phyloP scores from a whole-genome alignment of 345 rosid genomes.

The Gossypium ekmanianum region DNA sequence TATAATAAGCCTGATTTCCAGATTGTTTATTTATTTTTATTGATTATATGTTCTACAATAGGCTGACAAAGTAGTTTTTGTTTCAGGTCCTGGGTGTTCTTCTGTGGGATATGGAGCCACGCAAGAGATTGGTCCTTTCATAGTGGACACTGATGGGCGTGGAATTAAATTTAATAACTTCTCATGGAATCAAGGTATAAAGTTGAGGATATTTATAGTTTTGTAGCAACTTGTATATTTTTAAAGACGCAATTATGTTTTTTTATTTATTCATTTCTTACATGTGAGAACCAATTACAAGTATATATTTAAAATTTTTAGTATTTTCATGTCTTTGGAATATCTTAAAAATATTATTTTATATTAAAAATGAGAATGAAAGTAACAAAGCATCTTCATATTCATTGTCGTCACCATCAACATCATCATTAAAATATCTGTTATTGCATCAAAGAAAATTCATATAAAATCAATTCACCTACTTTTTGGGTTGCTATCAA shows the following conservation, averaged over 20 bases:
- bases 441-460: background rate
- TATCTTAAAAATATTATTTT: no score
- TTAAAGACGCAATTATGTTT: background rate
- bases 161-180: conserved; percentile 57
- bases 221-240: conserved; percentile 6
- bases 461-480: conserved; percentile 3
- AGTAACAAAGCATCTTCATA: no score
- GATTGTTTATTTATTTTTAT: background rate
- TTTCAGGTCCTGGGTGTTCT: conserved; percentile 95
- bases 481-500: conserved; percentile 3
- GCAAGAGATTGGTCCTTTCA: conserved; percentile 95
- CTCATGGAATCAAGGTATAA: conserved; percentile 80
- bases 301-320: no score
- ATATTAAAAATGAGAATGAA: no score
- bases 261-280: background rate
- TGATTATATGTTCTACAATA: conserved; percentile 26
- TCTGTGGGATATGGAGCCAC: conserved; percentile 97
- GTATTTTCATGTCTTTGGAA: no score
- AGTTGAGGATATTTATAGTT: background rate
- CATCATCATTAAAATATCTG: background rate
- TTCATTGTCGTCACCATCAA: no score
- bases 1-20: conserved; percentile 5
- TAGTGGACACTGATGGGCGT: conserved; percentile 61
- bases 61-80: conserved; percentile 45
- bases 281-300: no score